Percentiles rank a stretch among this genome's conserved stretches.
Conservation (phyloP, 2,329 filamentous ascomycete genomes). For the Fusarium sp. region DNA sequence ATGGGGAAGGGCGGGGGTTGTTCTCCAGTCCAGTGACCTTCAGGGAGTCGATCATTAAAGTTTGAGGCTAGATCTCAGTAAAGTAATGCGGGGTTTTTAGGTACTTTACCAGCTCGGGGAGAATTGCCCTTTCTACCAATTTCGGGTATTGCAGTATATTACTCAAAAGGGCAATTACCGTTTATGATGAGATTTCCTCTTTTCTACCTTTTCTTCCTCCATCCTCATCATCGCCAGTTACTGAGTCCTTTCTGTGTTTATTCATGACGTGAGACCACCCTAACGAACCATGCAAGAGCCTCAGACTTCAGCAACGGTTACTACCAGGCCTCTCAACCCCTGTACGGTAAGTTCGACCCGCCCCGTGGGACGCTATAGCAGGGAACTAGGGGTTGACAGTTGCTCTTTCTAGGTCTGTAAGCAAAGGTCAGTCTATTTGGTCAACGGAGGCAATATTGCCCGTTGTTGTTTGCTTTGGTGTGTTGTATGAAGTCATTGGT, state of each 20-base stretch:
- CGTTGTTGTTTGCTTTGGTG: background rate
- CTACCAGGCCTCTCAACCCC: conserved; percentile 38
- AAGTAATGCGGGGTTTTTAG: conserved; percentile 16
- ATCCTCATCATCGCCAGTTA: conserved; percentile 12
- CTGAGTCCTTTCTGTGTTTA: background rate
- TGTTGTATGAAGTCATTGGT: background rate
- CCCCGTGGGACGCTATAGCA: background rate
- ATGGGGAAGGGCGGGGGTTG: conserved; percentile 27
- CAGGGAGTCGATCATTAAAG: conserved; percentile 4
- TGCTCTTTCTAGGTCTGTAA: conserved; percentile 36
- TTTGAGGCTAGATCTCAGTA: conserved; percentile 1
- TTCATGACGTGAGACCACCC: conserved; percentile 8
- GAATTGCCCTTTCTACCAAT: conserved; percentile 14
- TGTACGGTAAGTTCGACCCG: conserved; percentile 33
- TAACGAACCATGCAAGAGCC: conserved; percentile 37
- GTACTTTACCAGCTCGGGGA: background rate
- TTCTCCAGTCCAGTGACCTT: conserved; percentile 16
- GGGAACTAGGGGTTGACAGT: conserved; percentile 13
- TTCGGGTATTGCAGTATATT: background rate
- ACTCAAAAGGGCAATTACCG: conserved; percentile 34
- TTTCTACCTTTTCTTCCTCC: conserved; percentile 6
- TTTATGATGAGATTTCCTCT: conserved; percentile 6
- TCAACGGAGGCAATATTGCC: conserved; percentile 18
- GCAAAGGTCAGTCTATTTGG: conserved; percentile 37
- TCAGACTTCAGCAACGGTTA: conserved; percentile 10